A percentile compares a stretch with the other conserved stretches of the same genome.
Conservation (phyloP, 257 asterid genomes). For the Avicennia marina region DNA sequence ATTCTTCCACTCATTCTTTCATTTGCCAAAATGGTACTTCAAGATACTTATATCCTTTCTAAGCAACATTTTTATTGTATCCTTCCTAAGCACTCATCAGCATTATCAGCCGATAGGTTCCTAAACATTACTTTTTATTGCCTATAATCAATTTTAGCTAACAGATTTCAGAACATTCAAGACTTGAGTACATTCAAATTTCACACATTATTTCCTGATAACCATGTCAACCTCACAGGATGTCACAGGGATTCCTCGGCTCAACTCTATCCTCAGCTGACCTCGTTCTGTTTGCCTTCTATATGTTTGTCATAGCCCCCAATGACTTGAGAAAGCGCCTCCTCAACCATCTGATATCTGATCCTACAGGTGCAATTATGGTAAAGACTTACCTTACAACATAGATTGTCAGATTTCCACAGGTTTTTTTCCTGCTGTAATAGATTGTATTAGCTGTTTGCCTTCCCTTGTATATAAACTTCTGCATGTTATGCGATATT, state of each 20-base stretch:
- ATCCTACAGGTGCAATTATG: constrained; percentile 93
- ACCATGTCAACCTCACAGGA: constrained; percentile 45
- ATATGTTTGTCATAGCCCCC: constrained; percentile 92
- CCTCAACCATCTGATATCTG: constrained; percentile 84
- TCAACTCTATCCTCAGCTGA: constrained; percentile 84
- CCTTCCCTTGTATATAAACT: constrained; percentile 12
- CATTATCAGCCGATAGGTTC: no score
- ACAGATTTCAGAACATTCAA: no score
- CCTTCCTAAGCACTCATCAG: no score
- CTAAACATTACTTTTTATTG: no score
- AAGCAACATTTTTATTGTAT: background rate
- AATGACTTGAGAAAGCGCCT: constrained; percentile 86
- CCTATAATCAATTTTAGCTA: no score
- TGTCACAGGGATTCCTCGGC: constrained; percentile 99
- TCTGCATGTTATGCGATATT: background rate
- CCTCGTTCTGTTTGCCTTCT: constrained; percentile 76
- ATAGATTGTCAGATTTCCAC: constrained; percentile 16
- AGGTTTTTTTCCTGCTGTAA: no score
- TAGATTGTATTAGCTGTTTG: constrained; percentile 6
- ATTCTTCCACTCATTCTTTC: constrained; percentile 83
- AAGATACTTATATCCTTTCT: background rate
- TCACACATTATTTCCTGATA: background rate
- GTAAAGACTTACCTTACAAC: constrained; percentile 69
- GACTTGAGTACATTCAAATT: no score
- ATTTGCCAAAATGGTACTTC: constrained; percentile 75